Evolutionary conservation across 1,284 basidiomycete genomes (phyloP).

Genomic region (Peniophora sp.): DNA sequence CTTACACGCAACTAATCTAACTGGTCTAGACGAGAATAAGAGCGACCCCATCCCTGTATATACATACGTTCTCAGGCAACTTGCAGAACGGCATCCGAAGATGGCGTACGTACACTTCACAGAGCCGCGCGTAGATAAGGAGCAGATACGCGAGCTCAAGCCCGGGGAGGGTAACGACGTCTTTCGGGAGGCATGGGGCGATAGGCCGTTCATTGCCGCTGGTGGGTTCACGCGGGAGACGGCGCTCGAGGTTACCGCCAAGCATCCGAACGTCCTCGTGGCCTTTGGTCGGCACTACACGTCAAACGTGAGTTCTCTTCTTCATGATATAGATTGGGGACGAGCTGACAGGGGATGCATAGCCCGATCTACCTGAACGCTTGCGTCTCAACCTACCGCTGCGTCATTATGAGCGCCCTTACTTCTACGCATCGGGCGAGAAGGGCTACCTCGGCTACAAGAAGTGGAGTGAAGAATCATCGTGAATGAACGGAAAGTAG

Average conservation of each 20-base stretch:
- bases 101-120: constrained; percentile 36
- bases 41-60: constrained; percentile 31
- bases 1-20: not conserved
- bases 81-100: constrained; percentile 21
- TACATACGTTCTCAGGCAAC: constrained; percentile 19
- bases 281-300: constrained; percentile 40
- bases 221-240: constrained; percentile 33
- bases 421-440: not conserved
- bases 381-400: not conserved
- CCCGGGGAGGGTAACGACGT: constrained; percentile 26
- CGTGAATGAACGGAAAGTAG: too few species aligned
- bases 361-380: not conserved
- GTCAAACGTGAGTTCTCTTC: constrained; percentile 24
- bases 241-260: constrained; percentile 11
- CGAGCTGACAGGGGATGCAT: not conserved
- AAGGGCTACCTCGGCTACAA: not conserved
- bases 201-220: constrained; percentile 36
- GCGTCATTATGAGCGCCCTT: not conserved
- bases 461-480: not conserved
- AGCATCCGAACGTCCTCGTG: constrained; percentile 15
- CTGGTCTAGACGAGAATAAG: too few species aligned
- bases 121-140: constrained; percentile 18
- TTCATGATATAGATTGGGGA: not conserved
- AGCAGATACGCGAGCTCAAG: not conserved
- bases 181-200: constrained; percentile 25